Base-by-base conservation (phyloP, 2,329 filamentous ascomycete species). In the Tolypocladium cylindrosporum region DNA sequence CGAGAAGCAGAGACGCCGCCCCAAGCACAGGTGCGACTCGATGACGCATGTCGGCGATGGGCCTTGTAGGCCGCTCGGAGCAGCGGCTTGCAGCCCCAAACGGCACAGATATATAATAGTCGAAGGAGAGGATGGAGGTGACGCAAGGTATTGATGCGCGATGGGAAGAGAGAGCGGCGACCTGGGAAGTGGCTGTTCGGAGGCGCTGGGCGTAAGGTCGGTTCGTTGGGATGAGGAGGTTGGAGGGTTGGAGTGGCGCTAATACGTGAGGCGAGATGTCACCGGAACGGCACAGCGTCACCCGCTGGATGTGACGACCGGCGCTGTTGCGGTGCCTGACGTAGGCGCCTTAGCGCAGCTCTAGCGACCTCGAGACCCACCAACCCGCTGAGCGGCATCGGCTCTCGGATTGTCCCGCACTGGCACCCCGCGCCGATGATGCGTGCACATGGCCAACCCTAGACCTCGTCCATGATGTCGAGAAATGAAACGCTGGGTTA, bases 21-120 rank as follows among this genome's bases (percentile, higher is more conserved):
- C 67, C 74, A 54, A 72, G 61, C 59, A 68, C 66, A 56, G 66
- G 60, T 40, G 67, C 60, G 61, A 65, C 63, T 61, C 66, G 63
- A 59, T 67, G 66, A 68, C 69, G 70, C 71, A 74, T 74, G 64
- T 48, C 54, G 54, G 24, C 42, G 55, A 41, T 21, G 40, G 43
- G 27, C 31, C 48, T 51, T 13, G 48, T 51, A 4, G 48, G 54
- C 54, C 41, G 41, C 42, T 31, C 36, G 34, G 19, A 21, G 51
- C n/a, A 21, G 39, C 40, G 40, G 19, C 54, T 21, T 24, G 54
- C n/a, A 4, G 40, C 36, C n/a, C 16, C 19, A 13, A 42, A n/a
- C 13, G 40, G 39, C 19, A 14, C 24, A 31, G 13, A 16, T 45
- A 40, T 52, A n/a, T 13, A 36, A 37, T 4, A 36, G 31, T n/a